Evolutionary conservation across 495 filamentous ascomycete species (phyloP).

Genomic region (Penicillium macrosclerotiorum): DNA sequence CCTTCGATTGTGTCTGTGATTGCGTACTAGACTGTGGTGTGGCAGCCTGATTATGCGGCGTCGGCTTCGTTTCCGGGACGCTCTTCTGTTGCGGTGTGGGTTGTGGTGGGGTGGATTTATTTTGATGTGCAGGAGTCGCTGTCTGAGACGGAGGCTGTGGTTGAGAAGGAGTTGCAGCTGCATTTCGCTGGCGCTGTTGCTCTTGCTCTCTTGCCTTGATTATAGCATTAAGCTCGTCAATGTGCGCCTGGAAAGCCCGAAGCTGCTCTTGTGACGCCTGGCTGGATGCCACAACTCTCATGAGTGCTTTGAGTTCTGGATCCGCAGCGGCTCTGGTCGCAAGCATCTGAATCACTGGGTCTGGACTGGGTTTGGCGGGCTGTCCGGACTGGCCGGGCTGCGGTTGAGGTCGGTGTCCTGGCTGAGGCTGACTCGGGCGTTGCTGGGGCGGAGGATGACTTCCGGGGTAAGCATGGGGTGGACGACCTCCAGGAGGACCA

Average conservation of each 20-base stretch:
- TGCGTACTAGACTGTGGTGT: constrained; percentile 16
- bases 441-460: constrained; percentile 30
- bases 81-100: constrained; percentile 26
- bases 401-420: constrained; percentile 32
- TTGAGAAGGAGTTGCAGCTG: constrained; percentile 18
- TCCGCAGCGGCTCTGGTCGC: constrained; percentile 85
- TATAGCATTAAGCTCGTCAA: constrained; percentile 78
- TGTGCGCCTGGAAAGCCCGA: constrained; percentile 85
- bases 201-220: constrained; percentile 48
- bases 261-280: constrained; percentile 78
- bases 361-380: constrained; percentile 57
- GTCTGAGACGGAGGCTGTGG: constrained; percentile 18
- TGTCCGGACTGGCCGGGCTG: constrained; percentile 34
- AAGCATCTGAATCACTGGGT: constrained; percentile 93
- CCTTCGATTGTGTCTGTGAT: constrained; percentile 18
- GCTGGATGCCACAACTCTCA: constrained; percentile 91
- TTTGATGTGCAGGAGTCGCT: constrained; percentile 24
- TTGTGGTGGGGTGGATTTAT: constrained; percentile 23
- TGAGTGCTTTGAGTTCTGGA: constrained; percentile 86
- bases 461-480: constrained; percentile 27
- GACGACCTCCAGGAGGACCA: constrained; percentile 25
- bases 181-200: constrained; percentile 28
- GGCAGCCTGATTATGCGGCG: constrained; percentile 24
- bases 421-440: constrained; percentile 28
- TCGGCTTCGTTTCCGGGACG: constrained; percentile 23